phyloP scores from a whole-genome alignment of 2,329 filamentous ascomycete species.

The Nothophaeocryptopus gaeumannii region DNA sequence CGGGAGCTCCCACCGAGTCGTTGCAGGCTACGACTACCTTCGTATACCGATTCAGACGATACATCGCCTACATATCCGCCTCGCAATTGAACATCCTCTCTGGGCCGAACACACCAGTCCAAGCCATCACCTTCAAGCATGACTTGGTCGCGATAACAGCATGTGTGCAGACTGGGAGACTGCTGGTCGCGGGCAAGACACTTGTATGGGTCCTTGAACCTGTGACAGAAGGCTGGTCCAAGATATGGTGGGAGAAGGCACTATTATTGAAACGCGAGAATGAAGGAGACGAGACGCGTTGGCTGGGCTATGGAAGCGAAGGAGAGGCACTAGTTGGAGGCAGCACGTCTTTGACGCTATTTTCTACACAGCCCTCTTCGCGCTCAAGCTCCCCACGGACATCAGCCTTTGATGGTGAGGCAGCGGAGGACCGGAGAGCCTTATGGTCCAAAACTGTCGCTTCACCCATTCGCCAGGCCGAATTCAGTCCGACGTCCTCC shows the following conservation, averaged over 20 bases:
- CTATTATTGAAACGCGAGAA: slow-evolving; percentile 53
- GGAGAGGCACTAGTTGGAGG: slow-evolving; percentile 83
- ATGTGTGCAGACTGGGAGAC: slow-evolving; percentile 79
- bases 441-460: slow-evolving; percentile 76
- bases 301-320: slow-evolving; percentile 80
- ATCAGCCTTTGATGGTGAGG: slow-evolving; percentile 30
- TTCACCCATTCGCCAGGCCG: slow-evolving; percentile 68
- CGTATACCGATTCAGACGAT: slow-evolving; percentile 67
- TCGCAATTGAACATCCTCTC: slow-evolving; percentile 81
- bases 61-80: slow-evolving; percentile 85
- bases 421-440: slow-evolving; percentile 44
- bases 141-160: slow-evolving; percentile 74
- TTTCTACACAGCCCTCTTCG: slow-evolving; percentile 49
- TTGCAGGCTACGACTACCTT: slow-evolving; percentile 74
- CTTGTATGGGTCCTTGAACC: slow-evolving; percentile 77
- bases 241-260: slow-evolving; percentile 68
- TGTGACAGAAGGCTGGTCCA: slow-evolving; percentile 67
- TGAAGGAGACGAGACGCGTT: slow-evolving; percentile 50
- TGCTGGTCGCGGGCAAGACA: slow-evolving; percentile 68
- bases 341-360: slow-evolving; percentile 64
- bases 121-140: slow-evolving; percentile 64
- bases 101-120: slow-evolving; percentile 70
- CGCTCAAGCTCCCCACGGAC: slow-evolving; percentile 25
- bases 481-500: slow-evolving; percentile 80
- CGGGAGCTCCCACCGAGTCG: slow-evolving; percentile 73